phyloP scores from a whole-genome alignment of 352 stramenopile genomes.

The Pythium chondricola region DNA sequence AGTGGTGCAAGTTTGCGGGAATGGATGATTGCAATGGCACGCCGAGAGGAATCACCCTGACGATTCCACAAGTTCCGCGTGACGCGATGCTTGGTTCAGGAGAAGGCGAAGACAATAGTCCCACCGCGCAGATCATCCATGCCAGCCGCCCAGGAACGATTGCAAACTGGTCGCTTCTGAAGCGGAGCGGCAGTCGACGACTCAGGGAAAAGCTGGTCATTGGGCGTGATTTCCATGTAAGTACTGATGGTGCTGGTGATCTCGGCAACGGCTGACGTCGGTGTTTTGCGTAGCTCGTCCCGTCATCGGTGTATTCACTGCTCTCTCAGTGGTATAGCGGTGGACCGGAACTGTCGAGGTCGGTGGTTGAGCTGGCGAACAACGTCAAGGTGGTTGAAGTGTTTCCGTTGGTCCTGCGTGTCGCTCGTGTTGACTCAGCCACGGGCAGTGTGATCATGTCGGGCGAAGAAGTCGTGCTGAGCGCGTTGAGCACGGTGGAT shows the following conservation, averaged over 20 bases:
- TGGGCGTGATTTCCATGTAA: constrained; percentile 71
- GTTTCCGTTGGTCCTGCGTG: constrained; percentile 71
- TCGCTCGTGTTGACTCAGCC: constrained; percentile 60
- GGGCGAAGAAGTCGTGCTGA: constrained; percentile 74
- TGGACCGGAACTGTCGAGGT: constrained; percentile 56
- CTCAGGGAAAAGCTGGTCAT: constrained; percentile 74
- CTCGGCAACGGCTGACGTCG: too few species aligned
- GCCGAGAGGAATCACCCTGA: constrained; percentile 36
- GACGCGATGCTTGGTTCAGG: constrained; percentile 32
- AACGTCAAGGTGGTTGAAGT: constrained; percentile 56
- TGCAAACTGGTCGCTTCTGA: constrained; percentile 72
- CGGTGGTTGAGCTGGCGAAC: constrained; percentile 38
- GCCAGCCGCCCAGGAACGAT: constrained; percentile 56
- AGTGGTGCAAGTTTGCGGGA: constrained; percentile 69
- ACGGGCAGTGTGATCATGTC: constrained; percentile 71
- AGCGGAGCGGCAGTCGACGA: constrained; percentile 63
- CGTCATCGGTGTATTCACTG: constrained; percentile 51
- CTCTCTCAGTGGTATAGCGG: constrained; percentile 78
- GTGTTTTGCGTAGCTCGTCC: constrained; percentile 54
- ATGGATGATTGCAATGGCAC: constrained; percentile 66
- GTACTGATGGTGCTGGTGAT: too few species aligned
- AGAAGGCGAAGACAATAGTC: constrained; percentile 11
- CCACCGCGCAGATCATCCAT: constrained; percentile 10
- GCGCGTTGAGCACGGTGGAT: constrained; percentile 48
- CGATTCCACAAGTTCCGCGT: constrained; percentile 43